Evolutionary conservation across 495 filamentous ascomycete genomes (phyloP).

Genomic region (Aspergillus heteromorphus): DNA sequence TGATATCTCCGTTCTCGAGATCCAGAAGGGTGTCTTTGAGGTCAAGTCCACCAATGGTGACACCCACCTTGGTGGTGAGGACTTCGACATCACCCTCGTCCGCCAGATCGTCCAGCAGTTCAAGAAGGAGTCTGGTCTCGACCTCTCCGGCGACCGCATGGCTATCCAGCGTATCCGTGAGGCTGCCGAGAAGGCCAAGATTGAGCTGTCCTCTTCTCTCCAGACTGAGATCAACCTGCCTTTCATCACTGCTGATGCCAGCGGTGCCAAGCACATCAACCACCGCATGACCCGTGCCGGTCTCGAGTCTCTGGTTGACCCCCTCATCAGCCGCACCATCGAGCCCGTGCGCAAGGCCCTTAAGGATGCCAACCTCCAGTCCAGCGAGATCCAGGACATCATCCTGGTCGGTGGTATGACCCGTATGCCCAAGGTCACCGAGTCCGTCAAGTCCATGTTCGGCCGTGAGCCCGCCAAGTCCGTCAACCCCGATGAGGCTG

Average conservation of each 20-base stretch:
- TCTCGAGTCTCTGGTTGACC: constrained; percentile 90
- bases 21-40: constrained; percentile 97
- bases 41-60: constrained; percentile 99
- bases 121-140: constrained; percentile 91
- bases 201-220: constrained; percentile 91
- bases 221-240: constrained; percentile 99
- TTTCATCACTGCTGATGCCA: constrained; percentile 95
- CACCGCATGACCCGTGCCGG: constrained; percentile 86
- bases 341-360: constrained; percentile 96
- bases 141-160: constrained; percentile 92
- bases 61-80: constrained; percentile 95
- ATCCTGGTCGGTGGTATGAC: constrained; percentile 99
- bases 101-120: constrained; percentile 92
- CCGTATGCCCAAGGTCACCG: constrained; percentile 98
- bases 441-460: constrained; percentile 96
- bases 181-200: constrained; percentile 99
- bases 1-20: constrained; percentile 96
- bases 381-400: constrained; percentile 96
- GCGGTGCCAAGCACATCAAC: constrained; percentile 97
- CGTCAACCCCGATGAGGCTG: constrained; percentile 98
- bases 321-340: constrained; percentile 76
- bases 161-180: constrained; percentile 99
- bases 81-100: constrained; percentile 95
- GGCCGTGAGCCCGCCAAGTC: constrained; percentile 98
- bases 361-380: constrained; percentile 91